Evolutionary conservation across 441 rosid species (phyloP).

Genomic region (Adansonia gregorii): DNA sequence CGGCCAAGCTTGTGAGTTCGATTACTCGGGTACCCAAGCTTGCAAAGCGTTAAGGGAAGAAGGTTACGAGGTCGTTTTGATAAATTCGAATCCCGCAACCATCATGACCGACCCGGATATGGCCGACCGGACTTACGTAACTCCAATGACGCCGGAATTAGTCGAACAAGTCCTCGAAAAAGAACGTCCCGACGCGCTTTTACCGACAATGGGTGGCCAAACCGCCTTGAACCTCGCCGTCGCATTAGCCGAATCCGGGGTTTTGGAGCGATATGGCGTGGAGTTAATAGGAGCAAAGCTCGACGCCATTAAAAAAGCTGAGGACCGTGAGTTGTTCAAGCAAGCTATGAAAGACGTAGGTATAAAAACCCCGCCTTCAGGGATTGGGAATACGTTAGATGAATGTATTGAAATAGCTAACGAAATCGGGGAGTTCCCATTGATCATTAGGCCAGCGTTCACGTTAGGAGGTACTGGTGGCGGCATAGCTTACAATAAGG

Average conservation of each 20-base stretch:
- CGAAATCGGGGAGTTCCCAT: conserved; percentile 81
- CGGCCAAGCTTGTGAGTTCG: conserved; percentile 96
- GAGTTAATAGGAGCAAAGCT: conserved; percentile 94
- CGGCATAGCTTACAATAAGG: conserved; percentile 88
- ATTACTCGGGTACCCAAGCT: conserved; percentile 95
- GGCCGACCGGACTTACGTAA: conserved; percentile 77
- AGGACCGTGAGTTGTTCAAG: conserved; percentile 84
- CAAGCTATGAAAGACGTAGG: conserved; percentile 89
- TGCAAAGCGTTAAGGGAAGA: conserved; percentile 90
- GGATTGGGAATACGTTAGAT: conserved; percentile 79
- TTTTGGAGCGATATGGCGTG: conserved; percentile 62
- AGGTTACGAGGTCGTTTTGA: conserved; percentile 77
- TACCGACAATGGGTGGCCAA: conserved; percentile 98
- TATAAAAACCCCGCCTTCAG: conserved; percentile 88
- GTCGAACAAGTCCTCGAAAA: conserved; percentile 79
- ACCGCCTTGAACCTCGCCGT: conserved; percentile 91
- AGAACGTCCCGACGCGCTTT: conserved; percentile 93
- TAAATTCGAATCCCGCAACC: conserved; percentile 94
- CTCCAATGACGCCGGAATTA: conserved; percentile 89
- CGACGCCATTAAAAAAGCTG: conserved; percentile 58
- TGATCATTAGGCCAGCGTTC: conserved; percentile 90
- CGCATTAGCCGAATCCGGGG: conserved; percentile 79
- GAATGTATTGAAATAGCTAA: conserved; percentile 73
- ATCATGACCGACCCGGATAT: conserved; percentile 97
- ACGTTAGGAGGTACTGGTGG: conserved; percentile 96